These are phyloP conservation scores for Colletotrichum liaoningense DNA, from an alignment of 2,329 filamentous ascomycete genomes.

Conservation along the genomic window DNA sequence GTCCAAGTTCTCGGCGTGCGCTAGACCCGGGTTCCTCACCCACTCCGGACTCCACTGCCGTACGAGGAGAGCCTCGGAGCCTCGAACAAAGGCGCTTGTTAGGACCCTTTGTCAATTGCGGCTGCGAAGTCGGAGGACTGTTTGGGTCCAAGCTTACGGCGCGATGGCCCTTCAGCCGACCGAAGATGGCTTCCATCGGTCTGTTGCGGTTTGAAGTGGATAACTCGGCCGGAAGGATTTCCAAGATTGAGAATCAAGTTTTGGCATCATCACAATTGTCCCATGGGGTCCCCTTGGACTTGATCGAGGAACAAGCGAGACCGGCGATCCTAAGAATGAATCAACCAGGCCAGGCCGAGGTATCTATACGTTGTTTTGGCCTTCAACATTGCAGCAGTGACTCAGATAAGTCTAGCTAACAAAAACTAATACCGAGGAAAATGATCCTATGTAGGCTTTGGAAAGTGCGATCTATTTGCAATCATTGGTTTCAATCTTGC, in stretches of 20 bases:
- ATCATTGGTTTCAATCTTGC: too few species aligned
- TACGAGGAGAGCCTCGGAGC: neutral
- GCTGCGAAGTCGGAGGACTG: constrained; percentile 25
- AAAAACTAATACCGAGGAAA: neutral
- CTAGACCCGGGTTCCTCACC: constrained; percentile 7
- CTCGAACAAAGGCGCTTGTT: neutral
- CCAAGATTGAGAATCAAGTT: neutral
- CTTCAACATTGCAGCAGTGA: neutral
- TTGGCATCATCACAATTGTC: neutral
- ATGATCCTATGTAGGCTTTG: too few species aligned
- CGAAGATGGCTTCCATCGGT: constrained; percentile 20
- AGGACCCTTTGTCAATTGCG: constrained; percentile 2
- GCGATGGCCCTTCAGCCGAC: constrained; percentile 3
- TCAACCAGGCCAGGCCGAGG: neutral
- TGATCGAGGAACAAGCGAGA: neutral
- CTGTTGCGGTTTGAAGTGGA: constrained; percentile 23
- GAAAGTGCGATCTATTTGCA: too few species aligned
- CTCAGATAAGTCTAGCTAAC: neutral
- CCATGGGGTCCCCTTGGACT: neutral
- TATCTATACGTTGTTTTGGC: neutral
- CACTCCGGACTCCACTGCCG: constrained; percentile 6
- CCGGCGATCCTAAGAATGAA: neutral
- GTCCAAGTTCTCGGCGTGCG: constrained; percentile 2
- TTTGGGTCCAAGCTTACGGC: neutral
- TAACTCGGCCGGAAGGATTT: neutral